phyloP scores from a whole-genome alignment of 495 filamentous ascomycete genomes.

The Penicillium flavigenum region DNA sequence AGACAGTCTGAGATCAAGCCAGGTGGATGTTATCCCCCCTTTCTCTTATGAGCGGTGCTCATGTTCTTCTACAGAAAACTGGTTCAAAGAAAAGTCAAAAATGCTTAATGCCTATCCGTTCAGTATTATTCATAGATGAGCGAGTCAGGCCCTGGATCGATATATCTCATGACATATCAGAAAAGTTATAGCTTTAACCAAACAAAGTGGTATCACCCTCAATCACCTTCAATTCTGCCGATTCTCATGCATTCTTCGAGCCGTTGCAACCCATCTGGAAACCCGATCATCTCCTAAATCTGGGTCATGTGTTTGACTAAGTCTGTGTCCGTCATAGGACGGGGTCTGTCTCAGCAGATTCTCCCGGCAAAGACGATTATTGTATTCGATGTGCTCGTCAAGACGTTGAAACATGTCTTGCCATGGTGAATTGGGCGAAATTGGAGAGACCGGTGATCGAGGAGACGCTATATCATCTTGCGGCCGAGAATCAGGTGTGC shows the following conservation, averaged over 20 bases:
- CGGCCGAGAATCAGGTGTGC: neutral
- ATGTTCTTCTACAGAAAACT: neutral
- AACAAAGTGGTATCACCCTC: neutral
- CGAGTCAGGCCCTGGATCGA: neutral
- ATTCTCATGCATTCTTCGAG: neutral
- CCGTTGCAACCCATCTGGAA: slow-evolving; percentile 4
- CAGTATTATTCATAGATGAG: neutral
- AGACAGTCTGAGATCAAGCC: neutral
- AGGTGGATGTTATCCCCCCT: neutral
- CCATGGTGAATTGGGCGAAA: neutral
- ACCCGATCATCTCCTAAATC: slow-evolving; percentile 2
- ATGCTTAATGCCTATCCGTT: neutral
- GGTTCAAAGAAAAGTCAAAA: neutral
- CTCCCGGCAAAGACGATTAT: neutral
- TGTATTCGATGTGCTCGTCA: neutral
- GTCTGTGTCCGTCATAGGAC: slow-evolving; percentile 5
- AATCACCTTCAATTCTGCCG: neutral
- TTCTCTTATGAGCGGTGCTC: neutral
- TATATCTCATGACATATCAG: neutral
- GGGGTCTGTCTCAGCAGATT: neutral
- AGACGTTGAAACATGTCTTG: neutral
- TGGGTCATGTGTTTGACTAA: neutral
- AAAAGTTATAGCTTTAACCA: neutral
- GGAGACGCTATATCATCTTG: neutral
- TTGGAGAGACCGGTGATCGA: slow-evolving; percentile 1